These are phyloP conservation scores for Aureobasidium sp. DNA, from an alignment of 2,329 filamentous ascomycete genomes.

Conservation along the genomic window DNA sequence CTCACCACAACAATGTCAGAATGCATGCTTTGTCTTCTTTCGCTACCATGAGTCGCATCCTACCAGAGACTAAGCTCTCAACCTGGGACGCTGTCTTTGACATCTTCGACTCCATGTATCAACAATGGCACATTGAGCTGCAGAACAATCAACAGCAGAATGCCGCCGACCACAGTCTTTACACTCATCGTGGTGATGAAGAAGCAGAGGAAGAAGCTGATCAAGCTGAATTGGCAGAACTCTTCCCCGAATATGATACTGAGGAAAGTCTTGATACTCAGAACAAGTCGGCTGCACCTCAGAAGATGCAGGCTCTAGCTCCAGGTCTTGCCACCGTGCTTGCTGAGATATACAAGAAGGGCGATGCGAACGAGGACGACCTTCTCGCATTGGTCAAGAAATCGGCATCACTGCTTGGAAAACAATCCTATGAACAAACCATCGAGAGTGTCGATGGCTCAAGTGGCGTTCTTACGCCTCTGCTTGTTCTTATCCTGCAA, in stretches of 20 bases:
- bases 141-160: slow-evolving; percentile 67
- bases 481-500: slow-evolving; percentile 28
- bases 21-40: slow-evolving; percentile 10
- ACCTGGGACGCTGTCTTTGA: slow-evolving; percentile 2
- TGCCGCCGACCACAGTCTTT: slow-evolving; percentile 66
- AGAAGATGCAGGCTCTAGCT: slow-evolving; percentile 20
- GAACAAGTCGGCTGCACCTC: neutral
- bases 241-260: slow-evolving; percentile 73
- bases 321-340: slow-evolving; percentile 20
- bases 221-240: slow-evolving; percentile 63
- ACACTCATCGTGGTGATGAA: slow-evolving; percentile 69
- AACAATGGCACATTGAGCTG: slow-evolving; percentile 71
- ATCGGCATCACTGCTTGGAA: slow-evolving; percentile 5
- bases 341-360: slow-evolving; percentile 16
- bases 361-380: slow-evolving; percentile 2
- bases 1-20: slow-evolving; percentile 5
- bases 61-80: neutral
- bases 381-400: slow-evolving; percentile 19
- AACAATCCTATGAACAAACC: neutral
- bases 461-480: slow-evolving; percentile 1
- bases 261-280: slow-evolving; percentile 23
- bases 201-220: slow-evolving; percentile 70
- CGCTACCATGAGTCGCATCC: slow-evolving; percentile 6
- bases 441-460: neutral
- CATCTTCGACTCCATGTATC: slow-evolving; percentile 49